phyloP scores from a whole-genome alignment of 495 filamentous ascomycete species.

The Aspergillus asperescens region DNA sequence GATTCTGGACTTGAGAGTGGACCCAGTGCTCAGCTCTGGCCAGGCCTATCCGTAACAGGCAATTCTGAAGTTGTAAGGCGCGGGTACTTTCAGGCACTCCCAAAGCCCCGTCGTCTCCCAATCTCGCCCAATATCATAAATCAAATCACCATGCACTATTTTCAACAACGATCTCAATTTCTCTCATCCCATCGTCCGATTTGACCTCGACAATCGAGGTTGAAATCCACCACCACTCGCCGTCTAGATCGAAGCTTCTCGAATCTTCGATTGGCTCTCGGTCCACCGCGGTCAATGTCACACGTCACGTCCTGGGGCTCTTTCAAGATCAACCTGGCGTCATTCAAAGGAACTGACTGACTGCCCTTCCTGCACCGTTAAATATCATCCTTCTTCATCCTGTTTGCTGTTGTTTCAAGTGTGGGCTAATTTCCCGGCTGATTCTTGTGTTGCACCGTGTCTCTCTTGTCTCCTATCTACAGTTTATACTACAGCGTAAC shows the following conservation, averaged over 20 bases:
- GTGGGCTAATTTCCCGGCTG: background rate
- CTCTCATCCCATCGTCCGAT: background rate
- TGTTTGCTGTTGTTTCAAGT: background rate
- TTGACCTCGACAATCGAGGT: too few relatives aligned
- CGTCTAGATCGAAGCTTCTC: conserved; percentile 34
- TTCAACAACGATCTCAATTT: background rate
- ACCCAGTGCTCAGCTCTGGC: conserved; percentile 1
- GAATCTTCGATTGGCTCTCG: conserved; percentile 29
- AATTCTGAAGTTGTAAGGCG: background rate
- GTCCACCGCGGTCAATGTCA: conserved; percentile 35
- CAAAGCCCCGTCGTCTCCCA: background rate
- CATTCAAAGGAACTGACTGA: conserved; percentile 1
- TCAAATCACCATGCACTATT: background rate
- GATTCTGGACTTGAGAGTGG: too few relatives aligned
- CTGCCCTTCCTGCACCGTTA: background rate
- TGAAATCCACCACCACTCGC: too few relatives aligned
- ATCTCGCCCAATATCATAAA: background rate
- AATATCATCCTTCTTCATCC: background rate
- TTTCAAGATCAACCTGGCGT: conserved; percentile 13
- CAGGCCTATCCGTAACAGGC: conserved; percentile 1
- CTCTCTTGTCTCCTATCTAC: too few relatives aligned
- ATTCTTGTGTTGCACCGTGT: background rate
- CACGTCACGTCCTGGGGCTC: conserved; percentile 18
- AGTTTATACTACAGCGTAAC: background rate
- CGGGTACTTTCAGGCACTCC: background rate